These are phyloP conservation scores for Pichia nakasei DNA, from an alignment of 805 yeast genomes.

Conservation along the genomic window DNA sequence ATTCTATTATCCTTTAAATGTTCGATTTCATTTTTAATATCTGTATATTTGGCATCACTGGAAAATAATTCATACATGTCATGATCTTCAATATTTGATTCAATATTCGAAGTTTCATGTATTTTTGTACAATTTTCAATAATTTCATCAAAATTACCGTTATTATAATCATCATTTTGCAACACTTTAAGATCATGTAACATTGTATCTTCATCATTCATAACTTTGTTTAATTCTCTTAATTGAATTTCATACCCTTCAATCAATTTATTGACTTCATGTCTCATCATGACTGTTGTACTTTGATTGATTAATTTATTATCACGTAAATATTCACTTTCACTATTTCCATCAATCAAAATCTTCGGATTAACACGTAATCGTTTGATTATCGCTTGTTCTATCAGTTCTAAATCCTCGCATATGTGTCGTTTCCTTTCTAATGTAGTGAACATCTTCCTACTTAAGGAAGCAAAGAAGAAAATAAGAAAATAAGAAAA, in stretches of 20 bases:
- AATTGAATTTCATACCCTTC: conserved; percentile 33
- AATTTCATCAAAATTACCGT: neutral
- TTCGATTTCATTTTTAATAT: neutral
- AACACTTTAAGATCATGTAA: conserved; percentile 6
- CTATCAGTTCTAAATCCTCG: conserved; percentile 68
- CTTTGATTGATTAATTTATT: conserved; percentile 35
- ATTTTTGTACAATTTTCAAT: neutral
- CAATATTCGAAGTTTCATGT: too few species aligned
- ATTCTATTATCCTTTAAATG: neutral
- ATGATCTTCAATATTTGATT: too few species aligned
- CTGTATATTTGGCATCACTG: conserved; percentile 11
- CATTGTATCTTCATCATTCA: conserved; percentile 1
- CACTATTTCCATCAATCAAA: conserved; percentile 5
- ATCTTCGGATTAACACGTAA: conserved; percentile 53
- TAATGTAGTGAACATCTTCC: conserved; percentile 15
- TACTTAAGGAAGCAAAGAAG: neutral
- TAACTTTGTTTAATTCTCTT: conserved; percentile 16
- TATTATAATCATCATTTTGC: conserved; percentile 16
- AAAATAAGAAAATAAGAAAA: neutral
- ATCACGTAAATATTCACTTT: too few species aligned
- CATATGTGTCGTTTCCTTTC: conserved; percentile 32
- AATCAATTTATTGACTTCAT: conserved; percentile 51
- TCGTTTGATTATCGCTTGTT: conserved; percentile 55
- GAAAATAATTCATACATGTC: conserved; percentile 27
- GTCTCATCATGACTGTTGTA: conserved; percentile 53